phyloP scores from a whole-genome alignment of 2,329 filamentous ascomycete species.

The Clarireedia sp. region DNA sequence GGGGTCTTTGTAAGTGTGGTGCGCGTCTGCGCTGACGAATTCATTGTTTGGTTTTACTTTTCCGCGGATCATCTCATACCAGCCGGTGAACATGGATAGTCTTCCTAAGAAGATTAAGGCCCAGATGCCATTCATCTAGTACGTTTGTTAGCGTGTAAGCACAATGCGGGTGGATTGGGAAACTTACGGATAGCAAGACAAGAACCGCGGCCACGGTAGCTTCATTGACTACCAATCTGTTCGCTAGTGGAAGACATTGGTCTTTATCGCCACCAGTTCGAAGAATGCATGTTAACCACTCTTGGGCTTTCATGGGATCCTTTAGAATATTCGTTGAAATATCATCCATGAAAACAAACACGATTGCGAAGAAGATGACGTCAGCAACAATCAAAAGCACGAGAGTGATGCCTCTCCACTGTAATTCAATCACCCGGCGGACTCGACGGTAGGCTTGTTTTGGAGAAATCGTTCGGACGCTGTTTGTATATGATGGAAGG shows the following conservation, averaged over 20 bases:
- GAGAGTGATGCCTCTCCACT: conserved; percentile 89
- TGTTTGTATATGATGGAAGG: conserved; percentile 68
- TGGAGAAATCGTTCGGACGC: conserved; percentile 65
- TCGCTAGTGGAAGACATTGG: conserved; percentile 54
- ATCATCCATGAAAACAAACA: conserved; percentile 84
- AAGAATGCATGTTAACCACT: conserved; percentile 70
- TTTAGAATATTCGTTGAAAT: conserved; percentile 32
- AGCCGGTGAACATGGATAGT: conserved; percentile 77
- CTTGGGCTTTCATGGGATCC: conserved; percentile 39
- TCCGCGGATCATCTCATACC: conserved; percentile 57
- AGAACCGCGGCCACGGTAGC: conserved; percentile 74
- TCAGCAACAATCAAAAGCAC: conserved; percentile 85
- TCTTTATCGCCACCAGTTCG: conserved; percentile 50
- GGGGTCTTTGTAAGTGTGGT: conserved; percentile 52
- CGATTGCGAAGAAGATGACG: conserved; percentile 85
- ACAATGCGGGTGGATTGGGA: not conserved
- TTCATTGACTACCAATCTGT: conserved; percentile 61
- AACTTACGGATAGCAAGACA: conserved; percentile 67
- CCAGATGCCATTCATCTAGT: conserved; percentile 75
- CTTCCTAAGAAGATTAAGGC: conserved; percentile 74
- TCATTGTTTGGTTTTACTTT: conserved; percentile 55
- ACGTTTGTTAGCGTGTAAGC: not conserved
- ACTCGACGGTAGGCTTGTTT: conserved; percentile 83
- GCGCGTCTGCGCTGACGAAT: conserved; percentile 77
- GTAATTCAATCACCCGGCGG: conserved; percentile 76